These are phyloP conservation scores for Microdochium paspali DNA, from an alignment of 2,329 filamentous ascomycete genomes.

Conservation along the genomic window DNA sequence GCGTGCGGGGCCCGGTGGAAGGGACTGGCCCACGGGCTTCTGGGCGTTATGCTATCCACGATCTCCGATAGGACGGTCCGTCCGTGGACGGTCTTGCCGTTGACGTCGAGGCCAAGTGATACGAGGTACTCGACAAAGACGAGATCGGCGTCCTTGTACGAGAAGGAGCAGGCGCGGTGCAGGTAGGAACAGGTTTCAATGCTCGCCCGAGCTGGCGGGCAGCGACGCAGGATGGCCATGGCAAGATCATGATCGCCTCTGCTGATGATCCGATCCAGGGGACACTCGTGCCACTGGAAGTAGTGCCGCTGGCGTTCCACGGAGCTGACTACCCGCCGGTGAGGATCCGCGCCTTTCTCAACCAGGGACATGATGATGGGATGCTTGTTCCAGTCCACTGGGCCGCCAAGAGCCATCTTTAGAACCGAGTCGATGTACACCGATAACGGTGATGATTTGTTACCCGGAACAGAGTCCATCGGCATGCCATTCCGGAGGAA, in stretches of 20 bases:
- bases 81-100: background rate
- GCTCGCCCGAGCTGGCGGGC: background rate
- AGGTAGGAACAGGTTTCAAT: background rate
- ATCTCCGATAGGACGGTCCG: background rate
- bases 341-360: background rate
- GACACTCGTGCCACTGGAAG: background rate
- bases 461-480: background rate
- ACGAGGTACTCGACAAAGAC: background rate
- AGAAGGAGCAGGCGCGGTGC: background rate
- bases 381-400: background rate
- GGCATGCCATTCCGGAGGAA: background rate
- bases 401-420: background rate
- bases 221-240: background rate
- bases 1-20: background rate
- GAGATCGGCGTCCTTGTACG: background rate
- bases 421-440: background rate
- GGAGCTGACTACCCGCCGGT: background rate
- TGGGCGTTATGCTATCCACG: background rate
- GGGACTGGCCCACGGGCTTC: background rate
- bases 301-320: background rate
- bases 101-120: background rate
- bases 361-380: background rate
- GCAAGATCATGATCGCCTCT: background rate
- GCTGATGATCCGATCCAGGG: background rate
- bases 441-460: background rate